Conservation (phyloP, 139 green algal genomes). For the Monoraphidium neglectum region DNA sequence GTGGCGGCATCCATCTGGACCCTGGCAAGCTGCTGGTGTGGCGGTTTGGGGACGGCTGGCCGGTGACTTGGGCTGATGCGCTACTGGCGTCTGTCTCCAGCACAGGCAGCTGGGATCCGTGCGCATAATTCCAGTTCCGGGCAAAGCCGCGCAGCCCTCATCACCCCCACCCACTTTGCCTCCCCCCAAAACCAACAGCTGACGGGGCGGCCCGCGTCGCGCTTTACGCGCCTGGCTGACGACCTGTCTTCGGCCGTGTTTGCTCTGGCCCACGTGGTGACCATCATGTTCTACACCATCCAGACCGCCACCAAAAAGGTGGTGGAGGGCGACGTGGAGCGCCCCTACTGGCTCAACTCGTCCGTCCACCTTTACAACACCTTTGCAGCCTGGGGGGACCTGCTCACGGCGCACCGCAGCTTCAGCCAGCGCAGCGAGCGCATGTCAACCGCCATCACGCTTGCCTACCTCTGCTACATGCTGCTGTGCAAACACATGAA, state of each 20-base stretch:
- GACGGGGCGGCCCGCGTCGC: background rate
- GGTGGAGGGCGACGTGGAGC: conserved; percentile 58
- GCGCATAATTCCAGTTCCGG: too few species aligned
- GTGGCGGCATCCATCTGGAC: too few species aligned
- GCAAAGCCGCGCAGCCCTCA: too few species aligned
- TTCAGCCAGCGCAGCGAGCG: conserved; percentile 40
- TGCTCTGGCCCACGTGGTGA: conserved; percentile 68
- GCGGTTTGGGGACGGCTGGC: too few species aligned
- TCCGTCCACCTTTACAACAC: conserved; percentile 65
- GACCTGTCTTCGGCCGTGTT: conserved; percentile 69
- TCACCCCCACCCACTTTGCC: too few species aligned
- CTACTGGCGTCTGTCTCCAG: too few species aligned
- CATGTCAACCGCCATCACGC: conserved; percentile 34
- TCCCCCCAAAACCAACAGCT: background rate
- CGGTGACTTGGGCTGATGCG: too few species aligned
- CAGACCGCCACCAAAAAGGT: conserved; percentile 49
- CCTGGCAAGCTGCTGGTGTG: too few species aligned
- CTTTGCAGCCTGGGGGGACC: conserved; percentile 61
- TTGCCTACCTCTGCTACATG: conserved; percentile 41
- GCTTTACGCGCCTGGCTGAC: conserved; percentile 39
- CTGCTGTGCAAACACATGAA: conserved; percentile 47
- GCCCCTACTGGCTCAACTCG: conserved; percentile 63
- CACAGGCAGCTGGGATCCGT: too few species aligned
- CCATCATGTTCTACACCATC: conserved; percentile 69
- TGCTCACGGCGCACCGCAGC: conserved; percentile 41